Evolutionary conservation across 2,329 filamentous ascomycete genomes (phyloP).

Genomic region (Zymoseptoria ardabiliae): DNA sequence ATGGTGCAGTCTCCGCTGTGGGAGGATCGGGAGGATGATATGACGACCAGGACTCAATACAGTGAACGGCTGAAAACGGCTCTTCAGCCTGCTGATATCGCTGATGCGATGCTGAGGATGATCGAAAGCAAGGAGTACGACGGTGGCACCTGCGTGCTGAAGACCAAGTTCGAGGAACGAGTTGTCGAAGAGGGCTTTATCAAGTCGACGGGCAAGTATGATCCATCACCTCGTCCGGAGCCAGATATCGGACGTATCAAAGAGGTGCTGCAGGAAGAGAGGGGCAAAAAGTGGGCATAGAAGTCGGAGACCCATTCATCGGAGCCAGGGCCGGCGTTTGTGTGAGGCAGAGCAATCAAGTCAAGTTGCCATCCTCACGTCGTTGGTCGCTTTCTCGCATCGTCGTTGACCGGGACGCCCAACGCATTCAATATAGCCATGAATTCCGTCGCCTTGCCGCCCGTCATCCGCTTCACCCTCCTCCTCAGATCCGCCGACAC

Average conservation of each 20-base stretch:
- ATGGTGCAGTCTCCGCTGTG: slow-evolving; percentile 20
- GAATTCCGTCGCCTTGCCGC: slow-evolving; percentile 25
- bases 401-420: slow-evolving; percentile 6
- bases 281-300: slow-evolving; percentile 15
- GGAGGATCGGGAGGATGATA: slow-evolving; percentile 31
- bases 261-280: slow-evolving; percentile 8
- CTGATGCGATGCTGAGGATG: slow-evolving; percentile 17
- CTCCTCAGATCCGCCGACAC: slow-evolving; percentile 25
- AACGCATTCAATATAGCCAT: slow-evolving; percentile 22
- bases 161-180: slow-evolving; percentile 13
- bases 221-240: slow-evolving; percentile 16
- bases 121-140: slow-evolving; percentile 15
- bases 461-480: slow-evolving; percentile 23
- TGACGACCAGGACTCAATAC: slow-evolving; percentile 12
- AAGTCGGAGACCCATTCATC: not conserved
- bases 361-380: not conserved
- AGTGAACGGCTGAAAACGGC: slow-evolving; percentile 9
- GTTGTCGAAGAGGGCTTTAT: slow-evolving; percentile 13
- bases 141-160: slow-evolving; percentile 18
- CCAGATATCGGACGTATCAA: slow-evolving; percentile 15
- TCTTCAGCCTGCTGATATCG: slow-evolving; percentile 16
- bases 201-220: slow-evolving; percentile 13
- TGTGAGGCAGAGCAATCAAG: not conserved
- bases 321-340: not conserved
- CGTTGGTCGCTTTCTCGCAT: not conserved